Conservation (phyloP, 495 filamentous ascomycete species). For the Jackrogersella multiformis region DNA sequence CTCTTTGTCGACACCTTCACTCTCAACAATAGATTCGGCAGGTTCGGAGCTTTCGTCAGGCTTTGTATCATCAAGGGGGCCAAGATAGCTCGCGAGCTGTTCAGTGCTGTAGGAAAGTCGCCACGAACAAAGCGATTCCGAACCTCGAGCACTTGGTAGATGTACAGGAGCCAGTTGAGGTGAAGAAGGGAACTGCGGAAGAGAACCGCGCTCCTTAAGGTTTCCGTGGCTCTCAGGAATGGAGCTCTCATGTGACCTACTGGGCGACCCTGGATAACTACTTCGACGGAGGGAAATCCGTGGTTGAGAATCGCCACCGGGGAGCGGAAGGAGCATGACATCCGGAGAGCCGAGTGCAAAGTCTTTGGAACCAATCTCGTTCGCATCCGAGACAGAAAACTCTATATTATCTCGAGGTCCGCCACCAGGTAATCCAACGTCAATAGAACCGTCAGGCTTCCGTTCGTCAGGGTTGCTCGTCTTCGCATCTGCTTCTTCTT, state of each 20-base stretch:
- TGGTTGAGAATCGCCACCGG: constrained; percentile 7
- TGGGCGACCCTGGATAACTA: constrained; percentile 36
- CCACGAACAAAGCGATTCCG: constrained; percentile 52
- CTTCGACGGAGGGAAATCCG: constrained; percentile 30
- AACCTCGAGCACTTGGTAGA: constrained; percentile 40
- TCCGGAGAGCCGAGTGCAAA: neutral
- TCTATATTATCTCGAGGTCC: constrained; percentile 55
- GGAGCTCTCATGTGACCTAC: constrained; percentile 15
- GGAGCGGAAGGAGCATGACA: neutral
- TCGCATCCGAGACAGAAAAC: constrained; percentile 44
- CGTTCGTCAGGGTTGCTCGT: constrained; percentile 10
- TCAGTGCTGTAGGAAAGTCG: constrained; percentile 50
- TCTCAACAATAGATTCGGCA: neutral
- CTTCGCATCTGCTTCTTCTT: constrained; percentile 30
- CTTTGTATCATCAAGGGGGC: constrained; percentile 18
- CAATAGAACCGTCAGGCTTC: constrained; percentile 5
- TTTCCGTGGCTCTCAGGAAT: constrained; percentile 14
- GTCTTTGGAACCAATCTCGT: constrained; percentile 25
- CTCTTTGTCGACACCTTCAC: neutral
- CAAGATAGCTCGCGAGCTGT: constrained; percentile 46
- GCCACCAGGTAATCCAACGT: constrained; percentile 45
- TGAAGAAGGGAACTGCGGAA: constrained; percentile 44
- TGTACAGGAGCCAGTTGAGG: constrained; percentile 46
- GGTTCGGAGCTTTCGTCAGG: neutral
- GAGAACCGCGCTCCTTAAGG: constrained; percentile 32